These are phyloP conservation scores for Nissolia schottii DNA, from an alignment of 306 rosid genomes.

Conservation along the genomic window DNA sequence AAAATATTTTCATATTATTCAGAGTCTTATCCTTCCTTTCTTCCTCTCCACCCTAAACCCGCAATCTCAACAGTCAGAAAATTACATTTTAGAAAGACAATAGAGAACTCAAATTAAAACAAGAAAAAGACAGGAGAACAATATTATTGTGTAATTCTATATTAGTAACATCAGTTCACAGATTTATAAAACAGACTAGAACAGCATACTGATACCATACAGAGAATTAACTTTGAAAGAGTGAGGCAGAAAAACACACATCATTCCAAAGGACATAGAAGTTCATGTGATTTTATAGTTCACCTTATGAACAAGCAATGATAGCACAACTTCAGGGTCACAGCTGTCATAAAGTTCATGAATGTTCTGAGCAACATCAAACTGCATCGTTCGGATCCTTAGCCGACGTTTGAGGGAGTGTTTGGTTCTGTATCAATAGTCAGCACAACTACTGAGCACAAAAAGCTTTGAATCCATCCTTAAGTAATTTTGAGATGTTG, in stretches of 20 bases:
- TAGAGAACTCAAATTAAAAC: conserved; percentile 1
- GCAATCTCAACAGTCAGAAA: no score
- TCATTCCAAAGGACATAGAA: neutral
- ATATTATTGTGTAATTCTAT: conserved; percentile 4
- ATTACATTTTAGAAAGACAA: conserved; percentile 13
- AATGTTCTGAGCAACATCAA: conserved; percentile 68
- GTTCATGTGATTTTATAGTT: conserved; percentile 16
- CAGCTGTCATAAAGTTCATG: conserved; percentile 80
- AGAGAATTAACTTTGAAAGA: neutral
- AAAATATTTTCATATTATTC: no score
- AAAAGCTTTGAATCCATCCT: conserved; percentile 14
- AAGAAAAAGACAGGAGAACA: neutral
- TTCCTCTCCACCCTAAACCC: no score
- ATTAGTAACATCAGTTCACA: neutral
- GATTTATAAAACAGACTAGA: neutral
- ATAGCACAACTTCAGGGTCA: conserved; percentile 84
- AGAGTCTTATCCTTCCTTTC: no score
- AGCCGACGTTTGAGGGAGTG: conserved; percentile 76
- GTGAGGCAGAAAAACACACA: neutral
- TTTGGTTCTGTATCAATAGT: conserved; percentile 51
- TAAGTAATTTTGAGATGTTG: conserved; percentile 14
- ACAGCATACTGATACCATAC: neutral
- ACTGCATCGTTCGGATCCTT: conserved; percentile 85
- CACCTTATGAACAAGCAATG: conserved; percentile 93
- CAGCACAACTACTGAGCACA: conserved; percentile 28